Percentiles rank a stretch among this genome's conserved stretches.
Evolutionary conservation across 306 rosid species (phyloP).

Genomic region (Corylus avellana): DNA sequence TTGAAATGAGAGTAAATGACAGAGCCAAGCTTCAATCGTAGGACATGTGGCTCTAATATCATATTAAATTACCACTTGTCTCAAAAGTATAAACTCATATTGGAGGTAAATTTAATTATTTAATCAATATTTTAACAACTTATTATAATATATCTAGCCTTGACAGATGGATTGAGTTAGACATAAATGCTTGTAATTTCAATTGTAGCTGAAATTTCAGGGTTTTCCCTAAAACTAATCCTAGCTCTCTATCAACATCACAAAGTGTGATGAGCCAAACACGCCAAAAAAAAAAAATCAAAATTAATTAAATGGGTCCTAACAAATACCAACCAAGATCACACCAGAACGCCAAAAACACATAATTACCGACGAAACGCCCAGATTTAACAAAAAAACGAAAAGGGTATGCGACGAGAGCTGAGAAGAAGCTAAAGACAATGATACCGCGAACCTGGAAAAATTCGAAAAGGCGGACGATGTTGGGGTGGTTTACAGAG

Average conservation of each 20-base stretch:
- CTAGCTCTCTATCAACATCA: not conserved
- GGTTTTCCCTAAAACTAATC: not conserved
- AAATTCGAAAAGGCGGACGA: conserved; percentile 46
- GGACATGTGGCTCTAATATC: no score
- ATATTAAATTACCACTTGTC: no score
- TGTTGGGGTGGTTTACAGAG: conserved; percentile 59
- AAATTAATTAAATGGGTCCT: not conserved
- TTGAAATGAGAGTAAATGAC: no score
- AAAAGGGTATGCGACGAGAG: not conserved
- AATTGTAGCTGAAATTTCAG: not conserved
- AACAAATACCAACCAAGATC: not conserved
- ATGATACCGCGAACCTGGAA: conserved; percentile 39
- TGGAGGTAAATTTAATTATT: no score
- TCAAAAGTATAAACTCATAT: no score
- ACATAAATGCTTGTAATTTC: not conserved
- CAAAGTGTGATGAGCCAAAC: not conserved
- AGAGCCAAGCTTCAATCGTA: no score
- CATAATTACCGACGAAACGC: not conserved
- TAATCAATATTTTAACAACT: no score
- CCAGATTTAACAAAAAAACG: not conserved
- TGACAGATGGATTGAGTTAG: not conserved
- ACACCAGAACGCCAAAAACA: not conserved
- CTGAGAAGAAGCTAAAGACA: not conserved
- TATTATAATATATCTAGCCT: not conserved
- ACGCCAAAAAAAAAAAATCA: not conserved